Evolutionary conservation across 169 alveolate species (phyloP).

Genomic region (Neospora caninum): DNA sequence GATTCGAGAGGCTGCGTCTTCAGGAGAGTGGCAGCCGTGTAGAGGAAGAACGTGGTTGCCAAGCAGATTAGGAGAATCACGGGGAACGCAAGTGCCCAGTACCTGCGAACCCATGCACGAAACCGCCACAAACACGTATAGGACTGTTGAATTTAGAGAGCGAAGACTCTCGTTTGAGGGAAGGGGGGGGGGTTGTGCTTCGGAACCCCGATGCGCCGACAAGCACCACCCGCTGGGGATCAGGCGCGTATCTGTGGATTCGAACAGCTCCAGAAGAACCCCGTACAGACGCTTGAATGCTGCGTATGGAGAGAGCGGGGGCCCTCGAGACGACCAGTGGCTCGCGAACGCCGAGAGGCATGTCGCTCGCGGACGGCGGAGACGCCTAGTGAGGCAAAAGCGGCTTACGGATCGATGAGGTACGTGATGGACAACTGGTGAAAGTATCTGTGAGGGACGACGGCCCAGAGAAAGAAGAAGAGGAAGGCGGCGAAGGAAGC

Average conservation of each 20-base stretch:
- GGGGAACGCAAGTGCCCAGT: constrained; percentile 41
- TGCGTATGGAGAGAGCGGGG: too few relatives aligned
- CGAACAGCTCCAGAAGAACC: too few relatives aligned
- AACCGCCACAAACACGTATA: background rate
- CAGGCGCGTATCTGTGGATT: too few relatives aligned
- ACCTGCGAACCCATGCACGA: background rate
- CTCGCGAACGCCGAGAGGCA: too few relatives aligned
- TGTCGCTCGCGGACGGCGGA: background rate
- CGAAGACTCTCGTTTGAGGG: too few relatives aligned
- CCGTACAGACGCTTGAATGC: too few relatives aligned
- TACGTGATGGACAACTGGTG: constrained; percentile 41
- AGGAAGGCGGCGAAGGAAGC: constrained; percentile 13
- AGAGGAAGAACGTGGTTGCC: background rate
- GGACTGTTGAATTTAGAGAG: background rate
- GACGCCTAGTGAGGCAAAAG: background rate
- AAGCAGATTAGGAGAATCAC: background rate
- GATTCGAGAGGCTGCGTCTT: constrained; percentile 4
- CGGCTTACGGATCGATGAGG: constrained; percentile 6
- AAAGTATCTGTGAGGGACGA: constrained; percentile 9
- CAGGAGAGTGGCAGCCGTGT: constrained; percentile 18
- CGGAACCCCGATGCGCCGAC: too few relatives aligned
- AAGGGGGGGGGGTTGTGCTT: too few relatives aligned
- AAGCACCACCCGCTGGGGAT: too few relatives aligned
- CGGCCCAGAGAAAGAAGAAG: constrained; percentile 37
- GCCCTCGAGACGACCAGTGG: too few relatives aligned